Evolutionary conservation across 441 rosid species (phyloP).

Genomic region (Aleurites moluccanus): DNA sequence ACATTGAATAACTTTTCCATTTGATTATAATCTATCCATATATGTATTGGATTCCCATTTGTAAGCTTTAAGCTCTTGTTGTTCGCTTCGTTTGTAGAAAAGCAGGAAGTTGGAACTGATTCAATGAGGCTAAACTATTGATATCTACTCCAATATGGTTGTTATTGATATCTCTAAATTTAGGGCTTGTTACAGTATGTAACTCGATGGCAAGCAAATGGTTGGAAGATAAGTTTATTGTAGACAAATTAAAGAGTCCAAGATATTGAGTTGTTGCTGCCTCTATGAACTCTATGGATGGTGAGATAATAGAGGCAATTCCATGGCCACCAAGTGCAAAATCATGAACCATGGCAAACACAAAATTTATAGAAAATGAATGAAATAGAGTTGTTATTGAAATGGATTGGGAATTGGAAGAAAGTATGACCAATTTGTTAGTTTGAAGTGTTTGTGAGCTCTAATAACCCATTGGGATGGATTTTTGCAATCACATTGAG

Average conservation of each 20-base stretch:
- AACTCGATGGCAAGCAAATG: constrained; percentile 58
- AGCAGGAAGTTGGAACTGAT: constrained; percentile 44
- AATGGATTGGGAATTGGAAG: constrained; percentile 36
- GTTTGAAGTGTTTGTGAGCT: constrained; percentile 28
- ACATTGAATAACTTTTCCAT: constrained; percentile 36
- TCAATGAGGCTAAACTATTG: constrained; percentile 31
- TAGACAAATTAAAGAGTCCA: constrained; percentile 48
- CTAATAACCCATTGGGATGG: constrained; percentile 28
- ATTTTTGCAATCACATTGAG: constrained; percentile 29
- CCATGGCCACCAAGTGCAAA: constrained; percentile 47
- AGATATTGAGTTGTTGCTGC: constrained; percentile 36
- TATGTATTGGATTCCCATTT: constrained; percentile 42
- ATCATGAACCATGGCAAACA: constrained; percentile 47
- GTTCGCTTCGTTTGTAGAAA: constrained; percentile 22
- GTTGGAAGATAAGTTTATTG: constrained; percentile 33
- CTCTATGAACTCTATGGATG: constrained; percentile 33
- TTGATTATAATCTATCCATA: constrained; percentile 57
- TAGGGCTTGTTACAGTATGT: constrained; percentile 38
- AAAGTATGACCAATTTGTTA: constrained; percentile 51
- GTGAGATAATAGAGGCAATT: constrained; percentile 53
- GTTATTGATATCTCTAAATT: constrained; percentile 34
- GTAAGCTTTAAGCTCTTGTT: constrained; percentile 34
- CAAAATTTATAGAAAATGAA: constrained; percentile 57
- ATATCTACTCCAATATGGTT: constrained; percentile 67
- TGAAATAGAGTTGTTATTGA: constrained; percentile 1